Base-by-base conservation (phyloP, 2,329 filamentous ascomycete species). In the Neofusicoccum ribis region DNA sequence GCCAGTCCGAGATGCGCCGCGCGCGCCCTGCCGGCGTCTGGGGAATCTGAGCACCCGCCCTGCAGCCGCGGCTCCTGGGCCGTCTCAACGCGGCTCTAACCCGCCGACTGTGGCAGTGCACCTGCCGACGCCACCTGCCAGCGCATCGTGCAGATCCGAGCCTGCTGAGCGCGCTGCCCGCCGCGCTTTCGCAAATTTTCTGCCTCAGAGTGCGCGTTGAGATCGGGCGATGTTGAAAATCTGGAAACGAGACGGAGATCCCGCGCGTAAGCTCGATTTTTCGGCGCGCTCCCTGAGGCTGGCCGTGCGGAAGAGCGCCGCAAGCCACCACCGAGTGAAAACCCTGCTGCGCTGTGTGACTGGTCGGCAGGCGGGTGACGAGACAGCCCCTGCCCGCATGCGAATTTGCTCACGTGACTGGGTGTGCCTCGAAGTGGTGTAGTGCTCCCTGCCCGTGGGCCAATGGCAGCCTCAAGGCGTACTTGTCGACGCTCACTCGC, bases 221-320 rank as follows among this genome's bases (percentile, higher is more conserved):
- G 39, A 44, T 58, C 52, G 27, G 4, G 56, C 43, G 5, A 23
- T 47, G 54, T 36, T 47, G 56, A 49, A 41, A 62, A 41, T 62
- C 34, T 62, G 59, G 59, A 62, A 62, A 62, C 59, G 59, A 62
- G 44, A 20, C 59, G 59, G 59, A 51, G 31, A 62, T 62, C 56
- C 56, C 56, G 56, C 56, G 43, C 56, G 56, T 46, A 60, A 60
- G 56, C 56, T 60, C 50, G 31, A 44, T 23, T 20, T 37, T 46
- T 47, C 43, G 56, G 56, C 56, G 43, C 56, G 41, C 56, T 47
- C 41, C 41, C 31, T 46, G 56, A 46, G 41, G 56, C 43, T 60
- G 43, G 59, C 47, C 59, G 46, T 41, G 59, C 59, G 59, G 59
- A 62, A 43, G 52, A 43, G 52, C 37, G 52, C 52, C 52, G 52